These are phyloP conservation scores for Globisporangium cederbergense DNA, from an alignment of 352 stramenopile genomes.

Conservation along the genomic window DNA sequence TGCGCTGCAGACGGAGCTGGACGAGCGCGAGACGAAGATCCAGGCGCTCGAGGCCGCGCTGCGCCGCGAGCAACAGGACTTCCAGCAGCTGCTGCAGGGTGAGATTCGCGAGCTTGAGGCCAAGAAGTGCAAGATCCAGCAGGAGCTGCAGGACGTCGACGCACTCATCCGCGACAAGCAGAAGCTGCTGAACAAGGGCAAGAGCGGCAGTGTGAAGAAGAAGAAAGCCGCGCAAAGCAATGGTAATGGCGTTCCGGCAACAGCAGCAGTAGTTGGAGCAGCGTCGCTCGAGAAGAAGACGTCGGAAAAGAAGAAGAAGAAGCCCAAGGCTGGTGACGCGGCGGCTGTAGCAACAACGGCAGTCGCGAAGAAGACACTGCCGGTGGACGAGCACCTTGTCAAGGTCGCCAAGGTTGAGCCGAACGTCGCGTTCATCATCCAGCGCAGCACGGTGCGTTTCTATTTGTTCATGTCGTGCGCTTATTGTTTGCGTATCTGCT, in stretches of 20 bases:
- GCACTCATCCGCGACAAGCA: slow-evolving; percentile 65
- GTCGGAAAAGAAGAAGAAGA: slow-evolving; percentile 26
- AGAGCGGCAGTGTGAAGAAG: slow-evolving; percentile 35
- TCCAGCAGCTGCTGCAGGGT: slow-evolving; percentile 48
- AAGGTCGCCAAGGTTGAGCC: slow-evolving; percentile 71
- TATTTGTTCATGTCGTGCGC: not conserved
- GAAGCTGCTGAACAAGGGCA: slow-evolving; percentile 45
- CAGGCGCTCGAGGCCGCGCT: slow-evolving; percentile 71
- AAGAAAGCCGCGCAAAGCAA: slow-evolving; percentile 34
- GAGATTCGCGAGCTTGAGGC: slow-evolving; percentile 69
- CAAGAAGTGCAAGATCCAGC: slow-evolving; percentile 31
- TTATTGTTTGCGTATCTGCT: not conserved
- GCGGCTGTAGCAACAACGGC: slow-evolving; percentile 1
- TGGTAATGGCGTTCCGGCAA: not conserved
- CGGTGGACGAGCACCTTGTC: slow-evolving; percentile 62
- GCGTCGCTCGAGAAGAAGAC: slow-evolving; percentile 33
- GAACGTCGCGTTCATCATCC: slow-evolving; percentile 83
- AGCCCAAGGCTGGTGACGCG: slow-evolving; percentile 10
- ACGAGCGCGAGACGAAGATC: slow-evolving; percentile 81
- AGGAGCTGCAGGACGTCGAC: slow-evolving; percentile 19
- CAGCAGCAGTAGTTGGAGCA: slow-evolving; percentile 3
- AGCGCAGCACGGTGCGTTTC: slow-evolving; percentile 71
- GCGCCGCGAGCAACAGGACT: slow-evolving; percentile 71
- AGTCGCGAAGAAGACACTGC: slow-evolving; percentile 29
- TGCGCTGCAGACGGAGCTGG: slow-evolving; percentile 73